These are phyloP conservation scores for Thalassiosira exigua DNA, from an alignment of 352 stramenopile genomes.

Conservation along the genomic window DNA sequence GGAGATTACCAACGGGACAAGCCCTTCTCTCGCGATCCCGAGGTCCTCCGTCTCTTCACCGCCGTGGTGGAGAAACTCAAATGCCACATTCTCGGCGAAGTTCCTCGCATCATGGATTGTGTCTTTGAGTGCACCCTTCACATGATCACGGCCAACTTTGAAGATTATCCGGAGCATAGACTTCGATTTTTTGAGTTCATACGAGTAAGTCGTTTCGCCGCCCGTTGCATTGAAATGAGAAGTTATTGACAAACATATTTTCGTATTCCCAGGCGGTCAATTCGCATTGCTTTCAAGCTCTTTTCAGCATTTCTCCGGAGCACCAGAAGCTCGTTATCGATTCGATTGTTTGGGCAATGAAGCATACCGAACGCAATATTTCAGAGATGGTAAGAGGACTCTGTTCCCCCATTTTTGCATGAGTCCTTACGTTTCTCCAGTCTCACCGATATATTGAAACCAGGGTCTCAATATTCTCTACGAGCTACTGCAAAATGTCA, in stretches of 20 bases:
- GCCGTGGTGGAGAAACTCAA: conserved; percentile 97
- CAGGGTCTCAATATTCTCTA: conserved; percentile 95
- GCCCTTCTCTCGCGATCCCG: conserved; percentile 86
- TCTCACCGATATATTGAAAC: not conserved
- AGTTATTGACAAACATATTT: no score
- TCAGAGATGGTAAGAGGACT: conserved; percentile 92
- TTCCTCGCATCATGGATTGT: conserved; percentile 95
- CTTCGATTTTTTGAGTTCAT: conserved; percentile 99
- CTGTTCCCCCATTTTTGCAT: no score
- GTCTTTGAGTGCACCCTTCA: conserved; percentile 98
- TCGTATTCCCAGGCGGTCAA: conserved; percentile 66
- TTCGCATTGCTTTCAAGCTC: conserved; percentile 93
- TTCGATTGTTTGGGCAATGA: conserved; percentile 99
- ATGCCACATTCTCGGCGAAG: conserved; percentile 85
- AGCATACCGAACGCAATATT: conserved; percentile 99
- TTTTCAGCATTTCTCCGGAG: conserved; percentile 96
- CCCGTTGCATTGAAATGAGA: no score
- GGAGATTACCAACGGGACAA: conserved; percentile 94
- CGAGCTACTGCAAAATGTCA: conserved; percentile 95
- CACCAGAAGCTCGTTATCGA: conserved; percentile 99
- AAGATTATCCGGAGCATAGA: conserved; percentile 98
- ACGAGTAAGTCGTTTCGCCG: conserved; percentile 76
- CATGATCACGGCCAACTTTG: conserved; percentile 99
- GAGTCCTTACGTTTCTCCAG: not conserved
- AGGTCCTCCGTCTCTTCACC: conserved; percentile 95